phyloP scores from a whole-genome alignment of 306 rosid species.

The Astragalus membranaceus region DNA sequence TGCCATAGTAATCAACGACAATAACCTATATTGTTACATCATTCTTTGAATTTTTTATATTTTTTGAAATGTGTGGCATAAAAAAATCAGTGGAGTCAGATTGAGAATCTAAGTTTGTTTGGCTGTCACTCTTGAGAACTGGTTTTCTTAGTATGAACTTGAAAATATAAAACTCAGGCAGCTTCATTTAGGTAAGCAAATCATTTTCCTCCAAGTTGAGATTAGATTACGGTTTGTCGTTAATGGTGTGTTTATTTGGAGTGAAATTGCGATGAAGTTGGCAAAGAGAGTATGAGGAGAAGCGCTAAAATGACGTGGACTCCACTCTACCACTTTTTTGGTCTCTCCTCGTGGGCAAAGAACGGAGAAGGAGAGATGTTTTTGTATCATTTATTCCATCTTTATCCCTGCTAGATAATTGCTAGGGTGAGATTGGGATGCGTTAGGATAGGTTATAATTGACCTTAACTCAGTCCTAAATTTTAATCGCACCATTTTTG shows the following conservation, averaged over 20 bases:
- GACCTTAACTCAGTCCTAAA: no score
- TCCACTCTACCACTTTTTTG: no score
- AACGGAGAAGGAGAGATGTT: no score
- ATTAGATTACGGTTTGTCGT: constrained; percentile 12
- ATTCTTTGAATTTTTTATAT: constrained; percentile 9
- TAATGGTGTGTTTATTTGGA: neutral
- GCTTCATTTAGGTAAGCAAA: constrained; percentile 27
- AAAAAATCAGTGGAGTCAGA: constrained; percentile 14
- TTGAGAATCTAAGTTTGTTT: constrained; percentile 17
- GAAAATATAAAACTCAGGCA: constrained; percentile 10
- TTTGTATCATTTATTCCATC: no score
- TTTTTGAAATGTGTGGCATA: constrained; percentile 2
- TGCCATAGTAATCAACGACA: constrained; percentile 24
- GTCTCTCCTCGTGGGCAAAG: no score
- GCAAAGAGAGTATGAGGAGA: no score
- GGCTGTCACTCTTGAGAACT: constrained; percentile 12
- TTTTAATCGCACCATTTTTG: no score
- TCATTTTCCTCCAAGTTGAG: constrained; percentile 9
- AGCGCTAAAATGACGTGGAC: no score
- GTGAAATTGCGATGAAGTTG: no score
- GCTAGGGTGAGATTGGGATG: no score
- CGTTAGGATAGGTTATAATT: no score
- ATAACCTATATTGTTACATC: constrained; percentile 12
- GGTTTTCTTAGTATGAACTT: neutral
- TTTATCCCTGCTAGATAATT: no score